Evolutionary conservation across 768 basidiomycete genomes (phyloP).

Genomic region (Cubamyces lactineus): DNA sequence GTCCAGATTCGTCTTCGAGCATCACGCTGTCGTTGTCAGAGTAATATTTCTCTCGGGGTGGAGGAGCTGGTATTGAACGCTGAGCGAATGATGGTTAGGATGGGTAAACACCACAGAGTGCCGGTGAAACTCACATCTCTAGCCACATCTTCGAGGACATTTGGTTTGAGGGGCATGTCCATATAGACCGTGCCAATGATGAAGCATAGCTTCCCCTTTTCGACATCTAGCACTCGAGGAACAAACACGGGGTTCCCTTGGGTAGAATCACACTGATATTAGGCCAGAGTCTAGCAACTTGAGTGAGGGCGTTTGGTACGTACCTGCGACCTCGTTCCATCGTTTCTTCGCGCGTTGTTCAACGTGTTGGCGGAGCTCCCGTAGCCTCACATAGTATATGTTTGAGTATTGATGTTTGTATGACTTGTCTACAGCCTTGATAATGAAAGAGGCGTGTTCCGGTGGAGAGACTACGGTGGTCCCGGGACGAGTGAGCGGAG

Average conservation of each 20-base stretch:
- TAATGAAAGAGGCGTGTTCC: conserved; percentile 44
- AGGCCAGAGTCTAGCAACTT: no score
- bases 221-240: conserved; percentile 84
- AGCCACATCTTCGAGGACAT: conserved; percentile 94
- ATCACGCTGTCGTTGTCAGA: conserved; percentile 80
- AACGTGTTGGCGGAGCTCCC: conserved; percentile 51
- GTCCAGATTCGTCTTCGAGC: conserved; percentile 96
- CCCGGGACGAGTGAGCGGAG: conserved; percentile 33
- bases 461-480: conserved; percentile 36
- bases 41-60: conserved; percentile 71
- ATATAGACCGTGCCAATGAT: conserved; percentile 95
- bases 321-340: conserved; percentile 55
- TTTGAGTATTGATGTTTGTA: conserved; percentile 76
- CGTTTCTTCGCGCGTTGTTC: conserved; percentile 49
- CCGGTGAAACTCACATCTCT: conserved; percentile 69
- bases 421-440: conserved; percentile 48
- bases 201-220: conserved; percentile 84
- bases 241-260: conserved; percentile 71
- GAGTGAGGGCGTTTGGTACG: background rate
- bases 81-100: conserved; percentile 34
- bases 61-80: conserved; percentile 89
- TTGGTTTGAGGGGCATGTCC: conserved; percentile 99
- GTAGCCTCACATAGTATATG: conserved; percentile 67
- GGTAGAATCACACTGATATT: background rate
- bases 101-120: background rate